Percentiles rank a stretch among this genome's conserved stretches.
phyloP scores from a whole-genome alignment of 1,284 basidiomycete genomes.

The Microbotryum scabiosae region DNA sequence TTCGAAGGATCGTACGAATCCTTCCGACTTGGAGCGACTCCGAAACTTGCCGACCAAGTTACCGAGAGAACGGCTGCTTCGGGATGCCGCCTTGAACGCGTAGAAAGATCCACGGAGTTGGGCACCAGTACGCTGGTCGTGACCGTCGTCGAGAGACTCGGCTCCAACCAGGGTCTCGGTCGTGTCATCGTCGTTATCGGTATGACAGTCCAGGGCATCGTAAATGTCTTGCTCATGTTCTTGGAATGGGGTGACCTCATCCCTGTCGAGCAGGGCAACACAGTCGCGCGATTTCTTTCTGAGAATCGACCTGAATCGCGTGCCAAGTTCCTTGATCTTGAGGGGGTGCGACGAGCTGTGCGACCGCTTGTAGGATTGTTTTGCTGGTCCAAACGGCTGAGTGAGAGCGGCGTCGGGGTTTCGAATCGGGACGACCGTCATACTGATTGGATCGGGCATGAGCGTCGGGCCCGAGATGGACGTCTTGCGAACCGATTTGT shows the following conservation, averaged over 20 bases:
- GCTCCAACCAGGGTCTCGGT: too few species aligned
- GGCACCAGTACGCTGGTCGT: too few species aligned
- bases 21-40: too few species aligned
- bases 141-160: too few species aligned
- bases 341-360: too few species aligned
- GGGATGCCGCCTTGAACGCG: too few species aligned
- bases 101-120: too few species aligned
- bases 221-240: background rate
- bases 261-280: background rate
- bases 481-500: background rate
- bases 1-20: too few species aligned
- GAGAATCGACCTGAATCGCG: background rate
- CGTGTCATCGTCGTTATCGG: too few species aligned
- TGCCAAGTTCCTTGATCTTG: background rate
- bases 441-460: background rate
- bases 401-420: background rate
- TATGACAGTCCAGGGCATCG: too few species aligned
- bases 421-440: constrained; percentile 1
- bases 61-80: too few species aligned
- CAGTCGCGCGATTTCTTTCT: constrained; percentile 1
- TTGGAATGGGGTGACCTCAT: constrained; percentile 2
- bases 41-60: too few species aligned
- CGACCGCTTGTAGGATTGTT: background rate
- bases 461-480: constrained; percentile 1
- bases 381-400: background rate